A percentile compares a stretch with the other conserved stretches of the same genome.
Conservation (phyloP, 306 rosid genomes). For the Begonia peltatifolia region DNA sequence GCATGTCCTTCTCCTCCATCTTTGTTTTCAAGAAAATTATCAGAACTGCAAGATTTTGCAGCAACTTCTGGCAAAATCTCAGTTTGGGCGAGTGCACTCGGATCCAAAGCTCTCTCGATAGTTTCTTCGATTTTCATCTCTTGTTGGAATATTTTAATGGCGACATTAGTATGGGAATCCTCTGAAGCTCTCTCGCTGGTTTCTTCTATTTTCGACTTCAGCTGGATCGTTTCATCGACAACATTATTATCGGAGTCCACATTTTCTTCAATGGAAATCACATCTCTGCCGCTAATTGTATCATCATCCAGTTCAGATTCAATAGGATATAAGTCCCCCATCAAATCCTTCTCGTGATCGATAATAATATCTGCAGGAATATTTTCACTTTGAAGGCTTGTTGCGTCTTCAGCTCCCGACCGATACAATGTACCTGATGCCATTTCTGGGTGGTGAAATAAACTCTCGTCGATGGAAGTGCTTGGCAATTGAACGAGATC, state of each 20-base stretch:
- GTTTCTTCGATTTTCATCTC: too few species aligned
- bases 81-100: slow-evolving; percentile 14
- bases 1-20: slow-evolving; percentile 9
- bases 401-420: slow-evolving; percentile 9
- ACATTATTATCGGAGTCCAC: slow-evolving; percentile 14
- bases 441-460: slow-evolving; percentile 15
- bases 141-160: too few species aligned
- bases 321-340: too few species aligned
- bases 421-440: slow-evolving; percentile 11
- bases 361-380: slow-evolving; percentile 17
- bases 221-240: slow-evolving; percentile 17
- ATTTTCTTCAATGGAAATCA: slow-evolving; percentile 7
- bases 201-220: slow-evolving; percentile 18
- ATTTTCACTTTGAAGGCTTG: slow-evolving; percentile 2
- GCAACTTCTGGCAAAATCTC: slow-evolving; percentile 18
- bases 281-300: too few species aligned
- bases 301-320: too few species aligned
- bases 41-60: slow-evolving; percentile 17
- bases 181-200: slow-evolving; percentile 12
- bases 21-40: slow-evolving; percentile 15
- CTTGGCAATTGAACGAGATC: background rate
- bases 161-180: too few species aligned
- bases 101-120: background rate
- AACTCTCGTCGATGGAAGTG: background rate
- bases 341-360: background rate